phyloP scores from a whole-genome alignment of 495 filamentous ascomycete genomes.

The Penicillium egyptiacum region DNA sequence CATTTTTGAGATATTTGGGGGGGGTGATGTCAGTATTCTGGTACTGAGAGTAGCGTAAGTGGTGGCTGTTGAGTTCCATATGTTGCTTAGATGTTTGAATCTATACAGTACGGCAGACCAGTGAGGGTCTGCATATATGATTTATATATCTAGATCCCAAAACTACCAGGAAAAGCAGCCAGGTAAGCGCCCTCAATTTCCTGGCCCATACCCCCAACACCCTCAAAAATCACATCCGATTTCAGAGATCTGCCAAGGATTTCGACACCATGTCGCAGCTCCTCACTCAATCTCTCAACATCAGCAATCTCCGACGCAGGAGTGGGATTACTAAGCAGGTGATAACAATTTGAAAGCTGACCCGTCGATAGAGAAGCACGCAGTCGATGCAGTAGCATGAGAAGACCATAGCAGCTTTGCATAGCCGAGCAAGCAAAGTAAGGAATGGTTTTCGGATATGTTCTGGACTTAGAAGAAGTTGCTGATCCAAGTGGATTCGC shows the following conservation, averaged over 20 bases:
- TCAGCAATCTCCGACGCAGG: slow-evolving; percentile 35
- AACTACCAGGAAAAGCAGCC: slow-evolving; percentile 20
- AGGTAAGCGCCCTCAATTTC: slow-evolving; percentile 25
- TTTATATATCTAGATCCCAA: slow-evolving; percentile 6
- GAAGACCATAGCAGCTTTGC: slow-evolving; percentile 52
- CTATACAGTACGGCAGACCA: not conserved
- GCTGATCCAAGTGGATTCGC: slow-evolving; percentile 25
- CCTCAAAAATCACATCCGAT: slow-evolving; percentile 23
- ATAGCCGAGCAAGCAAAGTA: slow-evolving; percentile 55
- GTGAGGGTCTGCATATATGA: not conserved
- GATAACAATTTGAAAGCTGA: slow-evolving; percentile 21
- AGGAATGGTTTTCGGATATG: slow-evolving; percentile 46
- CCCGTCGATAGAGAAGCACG: slow-evolving; percentile 27
- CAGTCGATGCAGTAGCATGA: slow-evolving; percentile 44
- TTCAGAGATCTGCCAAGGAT: slow-evolving; percentile 41
- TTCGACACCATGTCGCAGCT: slow-evolving; percentile 45
- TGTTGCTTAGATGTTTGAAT: not conserved
- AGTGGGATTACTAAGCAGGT: slow-evolving; percentile 21
- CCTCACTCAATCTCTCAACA: slow-evolving; percentile 39
- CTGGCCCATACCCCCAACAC: slow-evolving; percentile 23
- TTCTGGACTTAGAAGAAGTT: slow-evolving; percentile 7
- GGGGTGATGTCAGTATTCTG: not conserved
- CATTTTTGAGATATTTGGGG: not conserved
- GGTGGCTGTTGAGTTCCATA: not conserved
- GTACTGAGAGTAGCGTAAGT: not conserved